Base-by-base conservation (phyloP, 1,284 basidiomycete species). In the Pholiota adiposa region DNA sequence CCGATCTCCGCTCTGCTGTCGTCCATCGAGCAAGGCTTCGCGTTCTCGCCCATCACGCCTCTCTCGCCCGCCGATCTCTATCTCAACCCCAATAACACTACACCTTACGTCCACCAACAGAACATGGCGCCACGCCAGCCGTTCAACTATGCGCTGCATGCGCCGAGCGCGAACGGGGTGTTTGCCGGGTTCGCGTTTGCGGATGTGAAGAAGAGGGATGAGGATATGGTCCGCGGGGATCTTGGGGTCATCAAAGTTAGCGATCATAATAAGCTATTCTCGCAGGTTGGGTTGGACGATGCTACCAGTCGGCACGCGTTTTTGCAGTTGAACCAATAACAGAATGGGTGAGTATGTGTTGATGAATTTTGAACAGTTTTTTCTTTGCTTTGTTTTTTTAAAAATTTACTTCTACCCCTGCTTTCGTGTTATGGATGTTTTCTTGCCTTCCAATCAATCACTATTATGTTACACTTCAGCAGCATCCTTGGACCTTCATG, bases 21-120 rank as follows among this genome's bases (percentile, higher is more conserved):
- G 33, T 87, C 86, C 3, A 92, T 91, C 60, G 81, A 90, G 65
- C 81, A 78, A 23, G 89, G 88, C 14, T 92, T 91, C 71, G 70
- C 87, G 29, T 82, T 83, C 65, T 86, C 86, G 6, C 87, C 87
- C 18, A 76, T 77, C 25, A 80, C 82, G 2, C 85, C 85, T 2
- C 74, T 87, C 34, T 87, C 86, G 2, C 86, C 85, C 19, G 80
- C 83, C 16, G 76, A 81, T 53, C 76, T 78, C 29, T 85, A 86
- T 62, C 69, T 80, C 29, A 63, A 63, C 12, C 48, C 59, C 2
- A 65, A 63, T 29, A 63, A 63, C 9, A 59, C 60, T 16, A 63
- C 67, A 12, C 53, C 65, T 1, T 65, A 69, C 36, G 61, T 58
- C 49, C 65, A 68, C 36, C 64, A 64, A 11, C 59, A 61, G 0